phyloP scores from a whole-genome alignment of 2,329 filamentous ascomycete species.

The Onygenales sp. region DNA sequence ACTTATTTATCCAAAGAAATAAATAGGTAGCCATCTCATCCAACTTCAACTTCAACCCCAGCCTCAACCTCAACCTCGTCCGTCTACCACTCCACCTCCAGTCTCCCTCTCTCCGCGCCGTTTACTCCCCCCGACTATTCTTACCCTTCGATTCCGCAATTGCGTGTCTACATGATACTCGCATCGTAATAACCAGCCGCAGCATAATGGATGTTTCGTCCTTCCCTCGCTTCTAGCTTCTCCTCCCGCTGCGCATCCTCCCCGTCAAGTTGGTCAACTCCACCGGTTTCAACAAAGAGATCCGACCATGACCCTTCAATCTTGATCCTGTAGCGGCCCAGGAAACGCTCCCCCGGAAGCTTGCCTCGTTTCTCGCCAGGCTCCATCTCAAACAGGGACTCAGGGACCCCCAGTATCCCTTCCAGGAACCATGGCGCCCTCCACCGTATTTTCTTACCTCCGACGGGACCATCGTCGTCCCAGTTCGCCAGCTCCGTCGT shows the following conservation, averaged over 20 bases:
- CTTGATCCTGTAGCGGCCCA: not conserved
- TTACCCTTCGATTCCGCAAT: not conserved
- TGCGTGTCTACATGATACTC: not conserved
- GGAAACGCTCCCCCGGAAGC: not conserved
- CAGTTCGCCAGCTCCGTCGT: constrained; percentile 7
- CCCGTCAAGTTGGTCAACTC: not conserved
- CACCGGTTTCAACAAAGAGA: not conserved
- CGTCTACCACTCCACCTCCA: not conserved
- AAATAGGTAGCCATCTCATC: not conserved
- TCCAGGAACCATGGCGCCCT: constrained; percentile 8
- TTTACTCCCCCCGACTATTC: not conserved
- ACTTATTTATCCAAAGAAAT: not conserved
- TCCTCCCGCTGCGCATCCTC: not conserved
- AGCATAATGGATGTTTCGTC: not conserved
- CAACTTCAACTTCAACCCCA: not conserved
- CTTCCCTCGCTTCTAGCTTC: not conserved
- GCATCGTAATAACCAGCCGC: not conserved
- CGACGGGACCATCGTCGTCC: constrained; percentile 13
- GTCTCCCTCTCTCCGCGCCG: not conserved
- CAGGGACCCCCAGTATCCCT: no score
- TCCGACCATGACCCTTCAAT: not conserved
- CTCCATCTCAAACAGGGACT: no score
- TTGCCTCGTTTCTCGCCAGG: no score
- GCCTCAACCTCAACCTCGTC: not conserved
- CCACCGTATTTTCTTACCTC: constrained; percentile 14